Base-by-base conservation (phyloP, 179 eudicot species). In the Beta lomatogona region DNA sequence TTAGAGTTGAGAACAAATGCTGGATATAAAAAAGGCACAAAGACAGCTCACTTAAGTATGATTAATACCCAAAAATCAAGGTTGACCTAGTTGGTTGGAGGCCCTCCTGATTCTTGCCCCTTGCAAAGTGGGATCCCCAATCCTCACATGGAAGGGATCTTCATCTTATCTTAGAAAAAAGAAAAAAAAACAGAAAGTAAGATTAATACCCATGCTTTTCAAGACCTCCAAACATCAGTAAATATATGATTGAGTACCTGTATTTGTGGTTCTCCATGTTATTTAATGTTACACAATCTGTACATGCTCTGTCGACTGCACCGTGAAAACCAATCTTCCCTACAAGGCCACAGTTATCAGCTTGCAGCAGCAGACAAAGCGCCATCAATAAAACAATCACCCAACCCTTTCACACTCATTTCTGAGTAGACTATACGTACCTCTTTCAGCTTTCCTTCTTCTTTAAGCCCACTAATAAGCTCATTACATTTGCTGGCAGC, bases 381-480 rank as follows among this genome's bases (percentile, higher is more conserved):
- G 66, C 79, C 88, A 79, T 81, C 82, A 9, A 58, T 52, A 80
- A 74, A 58, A 80, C 78, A 77, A 52, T 83, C 86, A 31, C 84
- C 90, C 77, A 90, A 65, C 59, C 91, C 91, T 87, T 90, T 93
- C 25, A 76, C 82, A 84, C 90, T 85, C 98, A 89, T 90, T 81
- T 91, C 91, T 58, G 90, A 89, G 87, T 81, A 86, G 63, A 94
- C 78, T 31, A 81, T 75, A 75, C 86, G 75, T 44, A 81, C 86
- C 86, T 94, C 95, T 54, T 86, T 46, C 45, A 90, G 45, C 81
- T 77, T 90, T 74, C 98, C 95, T 82, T 88, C 89, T 73, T 82
- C 66, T 65, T 83, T 86, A 59, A 94, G 90, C 80, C 97, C 93
- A 72, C 87, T 79, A n/a, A 88, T 72, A 80, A 94, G 98, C 87